Percentiles rank a stretch among this genome's conserved stretches.
These are phyloP conservation scores for Xylaria multiplex DNA, from an alignment of 2,329 filamentous ascomycete species.

Conservation along the genomic window DNA sequence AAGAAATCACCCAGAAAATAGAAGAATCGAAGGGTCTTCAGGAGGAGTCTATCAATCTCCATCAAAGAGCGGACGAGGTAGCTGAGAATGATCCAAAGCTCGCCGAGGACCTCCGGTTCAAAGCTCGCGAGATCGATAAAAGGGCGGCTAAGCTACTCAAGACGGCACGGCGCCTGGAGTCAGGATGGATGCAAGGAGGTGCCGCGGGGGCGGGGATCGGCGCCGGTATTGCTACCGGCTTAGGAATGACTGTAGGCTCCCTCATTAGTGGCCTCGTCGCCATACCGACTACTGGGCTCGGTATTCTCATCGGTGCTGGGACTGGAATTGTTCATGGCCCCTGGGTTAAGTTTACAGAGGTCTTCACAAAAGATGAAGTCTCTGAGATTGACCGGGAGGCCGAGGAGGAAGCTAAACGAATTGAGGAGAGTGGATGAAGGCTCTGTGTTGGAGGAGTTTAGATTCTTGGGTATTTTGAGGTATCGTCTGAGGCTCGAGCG, in stretches of 20 bases:
- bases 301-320: slow-evolving; percentile 48
- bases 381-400: slow-evolving; percentile 46
- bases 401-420: slow-evolving; percentile 43
- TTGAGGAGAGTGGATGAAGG: slow-evolving; percentile 31
- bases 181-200: slow-evolving; percentile 49
- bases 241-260: slow-evolving; percentile 47
- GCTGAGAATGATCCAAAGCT: slow-evolving; percentile 40
- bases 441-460: background rate
- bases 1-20: slow-evolving; percentile 47
- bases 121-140: slow-evolving; percentile 47
- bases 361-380: slow-evolving; percentile 46
- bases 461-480: too few species aligned
- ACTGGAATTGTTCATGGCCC: slow-evolving; percentile 49
- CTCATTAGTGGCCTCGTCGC: slow-evolving; percentile 48
- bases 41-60: slow-evolving; percentile 44
- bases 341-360: slow-evolving; percentile 49
- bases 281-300: slow-evolving; percentile 48
- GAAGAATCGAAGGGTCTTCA: slow-evolving; percentile 48
- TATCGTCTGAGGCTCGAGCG: background rate
- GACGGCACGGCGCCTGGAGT: slow-evolving; percentile 47
- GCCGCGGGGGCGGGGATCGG: slow-evolving; percentile 49
- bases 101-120: slow-evolving; percentile 45
- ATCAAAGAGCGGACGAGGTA: slow-evolving; percentile 44
- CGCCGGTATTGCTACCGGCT: slow-evolving; percentile 47
- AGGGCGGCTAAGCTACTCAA: slow-evolving; percentile 47